A percentile compares a stretch with the other conserved stretches of the same genome.
Conservation (phyloP, 1,284 basidiomycete species). For the Cryptococcus sp. region DNA sequence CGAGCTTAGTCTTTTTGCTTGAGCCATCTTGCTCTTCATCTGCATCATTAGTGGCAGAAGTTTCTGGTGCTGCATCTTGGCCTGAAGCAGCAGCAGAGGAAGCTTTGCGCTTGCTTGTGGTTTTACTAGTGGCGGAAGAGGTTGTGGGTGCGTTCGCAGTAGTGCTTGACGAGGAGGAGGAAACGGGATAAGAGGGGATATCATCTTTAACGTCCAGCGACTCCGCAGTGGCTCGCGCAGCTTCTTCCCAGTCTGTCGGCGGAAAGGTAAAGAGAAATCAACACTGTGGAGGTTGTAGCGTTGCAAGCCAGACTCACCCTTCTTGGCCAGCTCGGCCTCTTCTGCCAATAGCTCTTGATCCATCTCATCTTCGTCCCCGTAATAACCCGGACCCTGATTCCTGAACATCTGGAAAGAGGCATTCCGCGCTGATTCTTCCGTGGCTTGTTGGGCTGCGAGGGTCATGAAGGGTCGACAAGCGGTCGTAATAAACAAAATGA, state of each 20-base stretch:
- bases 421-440: conserved; percentile 71
- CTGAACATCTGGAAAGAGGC: conserved; percentile 85
- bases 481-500: not conserved
- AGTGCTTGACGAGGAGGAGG: conserved; percentile 10
- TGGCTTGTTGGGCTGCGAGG: conserved; percentile 64
- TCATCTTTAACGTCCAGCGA: conserved; percentile 17
- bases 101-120: conserved; percentile 37
- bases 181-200: conserved; percentile 16
- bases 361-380: conserved; percentile 85
- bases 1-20: conserved; percentile 10
- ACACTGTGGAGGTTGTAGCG: no score
- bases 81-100: not conserved
- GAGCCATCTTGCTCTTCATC: conserved; percentile 12
- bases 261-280: no score
- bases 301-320: conserved; percentile 61
- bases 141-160: conserved; percentile 7
- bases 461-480: not conserved
- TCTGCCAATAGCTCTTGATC: conserved; percentile 69
- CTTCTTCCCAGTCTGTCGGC: conserved; percentile 70
- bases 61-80: not conserved
- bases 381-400: conserved; percentile 84
- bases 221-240: conserved; percentile 25
- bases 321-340: conserved; percentile 70
- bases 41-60: not conserved
- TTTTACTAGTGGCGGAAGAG: conserved; percentile 2